These are phyloP conservation scores for Cubamyces sp. DNA, from an alignment of 768 basidiomycete genomes.

Conservation along the genomic window DNA sequence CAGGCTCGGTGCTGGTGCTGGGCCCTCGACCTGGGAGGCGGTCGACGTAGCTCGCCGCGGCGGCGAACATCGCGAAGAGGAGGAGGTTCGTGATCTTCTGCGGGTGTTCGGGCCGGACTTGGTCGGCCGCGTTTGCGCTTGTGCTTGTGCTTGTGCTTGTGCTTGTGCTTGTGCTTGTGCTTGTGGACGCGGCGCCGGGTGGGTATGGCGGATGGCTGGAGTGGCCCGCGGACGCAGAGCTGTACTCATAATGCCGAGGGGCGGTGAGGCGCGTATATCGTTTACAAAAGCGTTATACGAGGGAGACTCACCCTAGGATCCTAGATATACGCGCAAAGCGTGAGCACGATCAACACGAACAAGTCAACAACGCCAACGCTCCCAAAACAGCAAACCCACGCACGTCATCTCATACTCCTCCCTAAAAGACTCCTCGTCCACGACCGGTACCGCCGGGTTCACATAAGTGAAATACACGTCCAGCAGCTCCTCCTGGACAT, in stretches of 20 bases:
- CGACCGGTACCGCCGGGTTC: constrained; percentile 80
- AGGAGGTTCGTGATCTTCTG: constrained; percentile 67
- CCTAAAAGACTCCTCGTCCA: constrained; percentile 72
- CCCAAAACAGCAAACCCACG: background rate
- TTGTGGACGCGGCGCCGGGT: too few relatives aligned
- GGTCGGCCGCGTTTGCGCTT: background rate
- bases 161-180: too few relatives aligned
- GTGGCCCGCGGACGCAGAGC: too few relatives aligned
- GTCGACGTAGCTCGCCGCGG: constrained; percentile 68
- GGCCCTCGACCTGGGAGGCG: constrained; percentile 33
- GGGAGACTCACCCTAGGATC: constrained; percentile 3
- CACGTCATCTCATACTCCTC: constrained; percentile 48
- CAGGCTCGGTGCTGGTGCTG: too few relatives aligned
- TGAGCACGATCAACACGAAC: too few relatives aligned
- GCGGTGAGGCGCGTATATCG: too few relatives aligned
- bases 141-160: too few relatives aligned
- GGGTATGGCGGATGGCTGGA: too few relatives aligned
- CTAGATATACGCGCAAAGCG: background rate
- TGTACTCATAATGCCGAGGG: too few relatives aligned
- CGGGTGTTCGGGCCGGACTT: constrained; percentile 47
- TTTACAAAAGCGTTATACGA: too few relatives aligned
- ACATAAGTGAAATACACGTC: constrained; percentile 81
- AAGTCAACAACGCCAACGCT: too few relatives aligned
- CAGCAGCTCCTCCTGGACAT: constrained; percentile 71
- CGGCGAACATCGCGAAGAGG: constrained; percentile 79